Evolutionary conservation across 139 green algal genomes (phyloP).

Genomic region (Microglena sp.): DNA sequence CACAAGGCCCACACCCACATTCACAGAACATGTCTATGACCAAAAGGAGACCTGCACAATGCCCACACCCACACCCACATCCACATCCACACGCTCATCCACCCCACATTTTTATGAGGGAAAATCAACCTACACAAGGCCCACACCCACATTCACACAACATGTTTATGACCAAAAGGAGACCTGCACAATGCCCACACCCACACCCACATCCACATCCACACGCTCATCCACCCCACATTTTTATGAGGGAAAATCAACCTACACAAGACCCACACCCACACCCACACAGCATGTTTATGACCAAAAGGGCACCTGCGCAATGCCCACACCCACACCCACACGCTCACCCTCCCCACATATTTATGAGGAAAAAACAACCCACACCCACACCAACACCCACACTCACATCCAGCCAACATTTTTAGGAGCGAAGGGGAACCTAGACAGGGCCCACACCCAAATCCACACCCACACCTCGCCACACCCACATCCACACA

Average conservation of each 20-base stretch:
- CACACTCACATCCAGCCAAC: background rate
- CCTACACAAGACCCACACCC: background rate
- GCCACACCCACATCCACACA: background rate
- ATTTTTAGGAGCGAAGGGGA: slow-evolving; percentile 3
- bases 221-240: background rate
- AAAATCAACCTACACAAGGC: background rate
- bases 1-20: background rate
- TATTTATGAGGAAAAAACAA: background rate
- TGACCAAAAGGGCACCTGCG: background rate
- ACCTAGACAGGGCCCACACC: background rate
- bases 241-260: too few species aligned
- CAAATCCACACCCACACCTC: background rate
- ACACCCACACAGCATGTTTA: background rate
- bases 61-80: background rate
- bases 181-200: background rate
- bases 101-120: background rate
- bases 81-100: background rate
- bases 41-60: background rate
- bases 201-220: background rate
- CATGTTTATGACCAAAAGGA: background rate
- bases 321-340: background rate
- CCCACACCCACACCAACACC: background rate
- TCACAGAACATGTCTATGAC: background rate
- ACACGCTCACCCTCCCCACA: too few species aligned
- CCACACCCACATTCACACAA: background rate